Percentiles rank a stretch among this genome's conserved stretches.
These are phyloP conservation scores for Chaetothyriales sp. DNA, from an alignment of 2,329 filamentous ascomycete genomes.

Conservation along the genomic window DNA sequence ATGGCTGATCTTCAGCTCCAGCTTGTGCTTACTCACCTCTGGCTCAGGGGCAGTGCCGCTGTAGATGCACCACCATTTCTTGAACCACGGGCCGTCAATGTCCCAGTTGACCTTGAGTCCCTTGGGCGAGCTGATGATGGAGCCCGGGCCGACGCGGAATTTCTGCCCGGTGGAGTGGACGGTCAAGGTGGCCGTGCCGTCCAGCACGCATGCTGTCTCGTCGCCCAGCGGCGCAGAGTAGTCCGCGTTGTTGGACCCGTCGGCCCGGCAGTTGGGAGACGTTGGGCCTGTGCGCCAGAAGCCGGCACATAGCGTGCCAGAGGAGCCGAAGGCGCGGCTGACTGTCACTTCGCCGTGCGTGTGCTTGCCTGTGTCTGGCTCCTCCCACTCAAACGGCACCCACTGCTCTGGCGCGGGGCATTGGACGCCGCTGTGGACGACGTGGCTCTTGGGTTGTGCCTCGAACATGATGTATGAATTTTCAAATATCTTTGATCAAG, in stretches of 20 bases:
- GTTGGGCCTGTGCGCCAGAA: slow-evolving; percentile 3
- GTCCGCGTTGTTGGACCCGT: slow-evolving; percentile 2
- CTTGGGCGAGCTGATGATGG: slow-evolving; percentile 5
- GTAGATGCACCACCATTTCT: slow-evolving; percentile 5
- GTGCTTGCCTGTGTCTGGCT: slow-evolving; percentile 2
- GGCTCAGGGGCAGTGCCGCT: background rate
- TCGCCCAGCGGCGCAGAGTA: slow-evolving; percentile 5
- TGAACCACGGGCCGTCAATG: slow-evolving; percentile 4
- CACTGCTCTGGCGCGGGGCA: background rate
- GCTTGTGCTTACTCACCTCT: background rate
- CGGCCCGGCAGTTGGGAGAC: background rate
- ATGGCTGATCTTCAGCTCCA: slow-evolving; percentile 2
- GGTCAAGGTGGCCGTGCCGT: slow-evolving; percentile 2
- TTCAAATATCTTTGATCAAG: too few species aligned
- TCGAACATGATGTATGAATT: too few species aligned
- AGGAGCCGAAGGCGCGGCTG: slow-evolving; percentile 2
- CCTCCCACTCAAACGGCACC: slow-evolving; percentile 4
- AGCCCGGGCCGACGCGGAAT: slow-evolving; percentile 2
- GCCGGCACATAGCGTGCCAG: slow-evolving; percentile 1
- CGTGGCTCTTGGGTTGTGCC: background rate
- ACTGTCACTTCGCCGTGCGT: slow-evolving; percentile 3
- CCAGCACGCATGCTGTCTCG: slow-evolving; percentile 3
- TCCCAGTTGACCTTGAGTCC: slow-evolving; percentile 3
- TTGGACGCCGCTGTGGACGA: slow-evolving; percentile 1
- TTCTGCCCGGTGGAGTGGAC: slow-evolving; percentile 1